Conservation (phyloP, 306 rosid species). For the Abrus pulchellus region DNA sequence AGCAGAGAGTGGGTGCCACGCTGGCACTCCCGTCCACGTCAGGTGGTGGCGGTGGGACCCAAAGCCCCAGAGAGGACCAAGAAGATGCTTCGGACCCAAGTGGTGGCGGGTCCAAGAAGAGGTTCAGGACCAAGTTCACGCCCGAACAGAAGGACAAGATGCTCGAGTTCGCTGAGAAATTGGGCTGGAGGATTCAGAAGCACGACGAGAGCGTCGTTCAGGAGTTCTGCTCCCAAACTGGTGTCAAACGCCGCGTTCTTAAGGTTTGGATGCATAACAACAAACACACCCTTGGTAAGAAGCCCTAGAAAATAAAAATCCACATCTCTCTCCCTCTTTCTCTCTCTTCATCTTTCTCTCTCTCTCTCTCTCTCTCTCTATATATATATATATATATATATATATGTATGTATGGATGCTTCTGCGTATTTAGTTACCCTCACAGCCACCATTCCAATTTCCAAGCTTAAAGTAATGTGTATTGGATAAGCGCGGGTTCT, state of each 20-base stretch:
- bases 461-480: background rate
- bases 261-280: constrained; percentile 98
- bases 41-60: constrained; percentile 63
- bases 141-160: constrained; percentile 81
- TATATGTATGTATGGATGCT: background rate
- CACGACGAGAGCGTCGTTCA: constrained; percentile 69
- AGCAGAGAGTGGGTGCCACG: constrained; percentile 49
- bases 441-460: constrained; percentile 3
- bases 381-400: background rate
- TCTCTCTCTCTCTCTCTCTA: too few species aligned
- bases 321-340: background rate
- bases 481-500: too few species aligned
- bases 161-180: constrained; percentile 69
- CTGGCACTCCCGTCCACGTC: constrained; percentile 78
- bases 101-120: constrained; percentile 61
- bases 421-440: background rate
- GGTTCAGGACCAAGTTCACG: constrained; percentile 77
- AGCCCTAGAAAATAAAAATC: constrained; percentile 60
- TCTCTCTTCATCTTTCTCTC: background rate
- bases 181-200: constrained; percentile 86
- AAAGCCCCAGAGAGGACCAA: constrained; percentile 64
- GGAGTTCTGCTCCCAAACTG: constrained; percentile 74
- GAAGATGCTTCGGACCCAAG: constrained; percentile 72
- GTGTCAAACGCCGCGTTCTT: constrained; percentile 80
- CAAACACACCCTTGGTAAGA: constrained; percentile 91